Percentiles rank a stretch among this genome's conserved stretches.
Evolutionary conservation across 179 eudicot genomes (phyloP).

Genomic region (Spinacia oleracea): DNA sequence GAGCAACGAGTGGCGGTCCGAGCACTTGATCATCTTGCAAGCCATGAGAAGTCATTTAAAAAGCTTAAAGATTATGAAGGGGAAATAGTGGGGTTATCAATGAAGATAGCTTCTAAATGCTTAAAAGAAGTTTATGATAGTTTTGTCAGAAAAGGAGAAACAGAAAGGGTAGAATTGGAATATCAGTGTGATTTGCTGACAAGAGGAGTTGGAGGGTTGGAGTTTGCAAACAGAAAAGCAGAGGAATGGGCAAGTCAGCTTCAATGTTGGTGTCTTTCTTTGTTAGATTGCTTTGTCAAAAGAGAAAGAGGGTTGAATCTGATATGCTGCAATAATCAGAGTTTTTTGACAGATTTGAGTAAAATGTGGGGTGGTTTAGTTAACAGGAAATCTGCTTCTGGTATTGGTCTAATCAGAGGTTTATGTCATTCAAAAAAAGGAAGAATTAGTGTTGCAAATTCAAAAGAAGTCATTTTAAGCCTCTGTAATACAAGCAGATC

Average conservation of each 20-base stretch:
- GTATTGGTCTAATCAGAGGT: slow-evolving; percentile 54
- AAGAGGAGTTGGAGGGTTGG: slow-evolving; percentile 60
- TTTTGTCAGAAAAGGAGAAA: slow-evolving; percentile 44
- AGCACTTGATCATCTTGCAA: slow-evolving; percentile 69
- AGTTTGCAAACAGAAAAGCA: slow-evolving; percentile 55
- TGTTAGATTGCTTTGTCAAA: slow-evolving; percentile 53
- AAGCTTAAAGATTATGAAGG: slow-evolving; percentile 43
- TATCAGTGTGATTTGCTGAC: slow-evolving; percentile 67
- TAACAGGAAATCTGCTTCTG: slow-evolving; percentile 52
- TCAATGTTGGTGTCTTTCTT: slow-evolving; percentile 61
- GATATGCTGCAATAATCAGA: slow-evolving; percentile 37
- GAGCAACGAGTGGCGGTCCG: slow-evolving; percentile 79
- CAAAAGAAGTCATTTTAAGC: slow-evolving; percentile 40
- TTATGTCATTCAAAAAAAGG: slow-evolving; percentile 51
- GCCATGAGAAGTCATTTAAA: slow-evolving; percentile 54
- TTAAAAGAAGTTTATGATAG: slow-evolving; percentile 35
- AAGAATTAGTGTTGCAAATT: slow-evolving; percentile 41
- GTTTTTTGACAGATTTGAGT: slow-evolving; percentile 47
- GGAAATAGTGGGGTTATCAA: slow-evolving; percentile 42
- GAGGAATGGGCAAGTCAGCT: slow-evolving; percentile 84
- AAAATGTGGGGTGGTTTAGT: slow-evolving; percentile 70
- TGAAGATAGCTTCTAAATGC: slow-evolving; percentile 50
- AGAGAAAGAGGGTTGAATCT: slow-evolving; percentile 44
- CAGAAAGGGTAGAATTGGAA: slow-evolving; percentile 42
- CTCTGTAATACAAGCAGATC: slow-evolving; percentile 63